These are phyloP conservation scores for Musa itinerans DNA, from an alignment of 176 grass and related monocot species.

Conservation along the genomic window DNA sequence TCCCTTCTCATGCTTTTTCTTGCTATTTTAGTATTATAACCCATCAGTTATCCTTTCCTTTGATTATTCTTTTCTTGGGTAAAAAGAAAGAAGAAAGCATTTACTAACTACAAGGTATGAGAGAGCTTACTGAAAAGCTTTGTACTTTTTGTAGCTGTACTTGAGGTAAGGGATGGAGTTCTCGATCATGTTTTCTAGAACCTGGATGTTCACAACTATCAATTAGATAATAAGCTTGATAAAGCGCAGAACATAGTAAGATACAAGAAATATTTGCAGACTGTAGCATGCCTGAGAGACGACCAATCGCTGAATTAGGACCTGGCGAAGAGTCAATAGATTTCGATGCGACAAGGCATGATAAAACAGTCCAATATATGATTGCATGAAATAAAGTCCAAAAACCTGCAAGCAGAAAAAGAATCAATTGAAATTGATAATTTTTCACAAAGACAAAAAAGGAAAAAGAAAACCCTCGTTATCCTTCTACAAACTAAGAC, in stretches of 20 bases:
- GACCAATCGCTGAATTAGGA: constrained; percentile 87
- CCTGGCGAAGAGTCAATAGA: constrained; percentile 61
- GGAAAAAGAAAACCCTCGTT: not conserved
- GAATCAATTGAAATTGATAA: not conserved
- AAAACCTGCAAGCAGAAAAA: constrained; percentile 53
- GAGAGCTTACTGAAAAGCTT: constrained; percentile 76
- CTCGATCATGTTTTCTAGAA: constrained; percentile 92
- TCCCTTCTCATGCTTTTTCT: constrained; percentile 80
- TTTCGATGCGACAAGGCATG: constrained; percentile 70
- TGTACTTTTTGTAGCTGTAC: constrained; percentile 97
- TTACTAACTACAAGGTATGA: not conserved
- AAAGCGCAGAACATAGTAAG: not conserved
- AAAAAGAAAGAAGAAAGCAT: not conserved
- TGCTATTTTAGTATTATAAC: constrained; percentile 37
- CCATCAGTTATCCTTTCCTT: not conserved
- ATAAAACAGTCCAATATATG: constrained; percentile 98
- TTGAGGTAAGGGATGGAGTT: constrained; percentile 91
- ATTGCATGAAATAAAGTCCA: constrained; percentile 97
- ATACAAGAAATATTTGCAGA: constrained; percentile 6
- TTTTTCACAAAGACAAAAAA: not conserved
- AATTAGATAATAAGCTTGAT: not conserved
- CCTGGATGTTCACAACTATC: constrained; percentile 23
- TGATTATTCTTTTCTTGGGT: not conserved
- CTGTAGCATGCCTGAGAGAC: constrained; percentile 70
- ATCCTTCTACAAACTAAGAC: not conserved